phyloP scores from a whole-genome alignment of 176 grass and related monocot genomes.

The Carex kokanica region DNA sequence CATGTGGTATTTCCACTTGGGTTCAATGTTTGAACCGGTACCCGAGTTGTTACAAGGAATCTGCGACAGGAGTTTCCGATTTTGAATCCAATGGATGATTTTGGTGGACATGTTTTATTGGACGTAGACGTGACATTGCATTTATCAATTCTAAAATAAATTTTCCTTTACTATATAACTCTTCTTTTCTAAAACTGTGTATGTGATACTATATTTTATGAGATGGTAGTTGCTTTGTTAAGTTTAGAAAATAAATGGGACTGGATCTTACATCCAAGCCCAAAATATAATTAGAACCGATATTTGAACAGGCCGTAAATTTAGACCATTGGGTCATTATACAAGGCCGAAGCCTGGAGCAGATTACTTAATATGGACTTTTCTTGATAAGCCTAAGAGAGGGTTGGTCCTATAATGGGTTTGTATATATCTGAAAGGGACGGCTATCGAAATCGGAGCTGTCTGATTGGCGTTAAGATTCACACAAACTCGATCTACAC shows the following conservation, averaged over 20 bases:
- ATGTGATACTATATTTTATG: background rate
- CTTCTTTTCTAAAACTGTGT: background rate
- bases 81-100: background rate
- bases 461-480: too few species aligned
- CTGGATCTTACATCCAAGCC: background rate
- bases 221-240: background rate
- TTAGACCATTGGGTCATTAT: too few species aligned
- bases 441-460: too few species aligned
- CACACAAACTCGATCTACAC: too few species aligned
- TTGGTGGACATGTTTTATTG: background rate
- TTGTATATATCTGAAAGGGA: too few species aligned
- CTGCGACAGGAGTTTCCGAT: background rate
- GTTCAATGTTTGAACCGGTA: background rate
- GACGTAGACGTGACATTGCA: conserved; percentile 13
- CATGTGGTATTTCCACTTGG: background rate
- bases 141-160: background rate
- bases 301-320: too few species aligned
- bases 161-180: background rate
- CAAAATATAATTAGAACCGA: background rate
- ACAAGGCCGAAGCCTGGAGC: too few species aligned
- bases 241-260: background rate
- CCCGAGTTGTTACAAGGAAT: background rate
- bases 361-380: too few species aligned
- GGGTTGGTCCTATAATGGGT: too few species aligned
- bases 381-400: too few species aligned